Base-by-base conservation (phyloP, 2,329 filamentous ascomycete genomes). In the Dichotomopilus funicola region DNA sequence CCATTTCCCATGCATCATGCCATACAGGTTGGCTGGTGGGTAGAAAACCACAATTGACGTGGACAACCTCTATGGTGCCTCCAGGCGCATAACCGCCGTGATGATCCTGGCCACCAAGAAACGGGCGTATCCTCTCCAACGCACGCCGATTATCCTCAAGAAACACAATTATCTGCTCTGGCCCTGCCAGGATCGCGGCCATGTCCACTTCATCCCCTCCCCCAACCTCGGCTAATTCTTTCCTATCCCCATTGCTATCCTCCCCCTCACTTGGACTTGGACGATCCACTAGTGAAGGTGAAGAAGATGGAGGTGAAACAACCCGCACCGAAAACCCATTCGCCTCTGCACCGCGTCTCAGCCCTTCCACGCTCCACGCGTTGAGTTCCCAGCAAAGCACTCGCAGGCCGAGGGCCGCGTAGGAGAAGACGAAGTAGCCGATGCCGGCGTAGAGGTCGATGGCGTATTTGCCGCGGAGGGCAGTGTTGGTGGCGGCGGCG, bases 311-410 rank as follows among this genome's bases (percentile, higher is more conserved):
- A 13, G 43, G n/a, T 9, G 19, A 33, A 34, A 88, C 70, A 11
- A 88, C 76, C 54, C 72, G 75, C 7, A 85, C 80, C 0, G 67
- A 70, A 84, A 86, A 91, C 41, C 80, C 78, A 66, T 91, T 91
- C 35, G 71, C 81, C 45, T 75, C 65, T 34, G 91, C 89, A 27
- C 91, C 92, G 61, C 88, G 81, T 33, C 84, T 78, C 66, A 97
- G 70, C 0, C 88, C 91, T 73, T 96, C 90, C 37, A 95, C 80
- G 61, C 86, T 91, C 86, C 91, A 88, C 0, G 87, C 86, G 68
- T 96, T 96, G 46, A 96, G 75, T 71, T 97, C 92, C 88, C 89
- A 97, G 63, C 90, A 89, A 43, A 94, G 74, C 1, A 96, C 86
- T 49, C 80, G 73, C 64, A 91, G 73, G 0, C 89, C 90, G 13